These are phyloP conservation scores for Kurtzmaniella natalensis DNA, from an alignment of 1,139 yeast genomes.

Conservation along the genomic window DNA sequence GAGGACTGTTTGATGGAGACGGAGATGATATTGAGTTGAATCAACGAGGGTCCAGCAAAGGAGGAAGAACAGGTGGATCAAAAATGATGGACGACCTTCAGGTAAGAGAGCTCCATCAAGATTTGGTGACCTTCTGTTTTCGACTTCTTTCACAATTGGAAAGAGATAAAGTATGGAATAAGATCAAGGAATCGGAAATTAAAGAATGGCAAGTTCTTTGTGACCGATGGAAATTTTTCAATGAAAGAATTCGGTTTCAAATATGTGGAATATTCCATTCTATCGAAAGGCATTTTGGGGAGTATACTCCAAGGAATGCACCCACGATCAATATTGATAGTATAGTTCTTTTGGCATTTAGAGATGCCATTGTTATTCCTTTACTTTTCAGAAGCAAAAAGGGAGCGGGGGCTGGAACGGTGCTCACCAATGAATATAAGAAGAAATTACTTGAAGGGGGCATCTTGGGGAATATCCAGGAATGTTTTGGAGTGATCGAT, in stretches of 20 bases:
- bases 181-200: conserved; percentile 6
- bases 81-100: conserved; percentile 26
- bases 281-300: conserved; percentile 20
- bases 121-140: conserved; percentile 23
- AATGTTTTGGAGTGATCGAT: conserved; percentile 22
- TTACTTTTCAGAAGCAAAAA: conserved; percentile 18
- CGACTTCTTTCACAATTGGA: neutral
- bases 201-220: conserved; percentile 18
- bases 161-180: conserved; percentile 2
- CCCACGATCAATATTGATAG: conserved; percentile 25
- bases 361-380: conserved; percentile 29
- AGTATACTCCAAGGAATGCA: conserved; percentile 6
- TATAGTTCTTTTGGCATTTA: conserved; percentile 26
- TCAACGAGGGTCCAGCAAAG: too few relatives aligned
- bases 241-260: conserved; percentile 25
- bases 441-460: conserved; percentile 5
- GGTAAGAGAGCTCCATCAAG: conserved; percentile 28
- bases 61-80: too few relatives aligned
- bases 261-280: conserved; percentile 29
- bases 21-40: too few relatives aligned
- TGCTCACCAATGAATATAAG: neutral
- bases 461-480: conserved; percentile 13
- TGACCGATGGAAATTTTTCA: conserved; percentile 31
- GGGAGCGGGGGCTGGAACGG: too few relatives aligned
- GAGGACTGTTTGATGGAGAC: too few relatives aligned